Base-by-base conservation (phyloP, 2,329 filamentous ascomycete species). In the Microascus cirrosus region DNA sequence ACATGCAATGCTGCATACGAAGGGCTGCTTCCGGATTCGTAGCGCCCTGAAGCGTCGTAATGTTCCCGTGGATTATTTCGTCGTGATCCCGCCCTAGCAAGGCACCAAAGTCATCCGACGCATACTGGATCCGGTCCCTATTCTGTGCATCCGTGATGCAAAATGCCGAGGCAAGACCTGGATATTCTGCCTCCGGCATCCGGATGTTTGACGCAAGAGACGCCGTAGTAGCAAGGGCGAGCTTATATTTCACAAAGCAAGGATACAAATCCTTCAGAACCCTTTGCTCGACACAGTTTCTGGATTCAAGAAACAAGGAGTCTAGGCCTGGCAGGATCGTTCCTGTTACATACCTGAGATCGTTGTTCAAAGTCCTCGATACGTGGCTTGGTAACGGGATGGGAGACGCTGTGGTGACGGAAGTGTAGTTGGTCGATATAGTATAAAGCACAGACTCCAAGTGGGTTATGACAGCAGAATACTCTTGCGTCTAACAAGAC, bases 141-240 rank as follows among this genome's bases (percentile, higher is more conserved):
- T 73, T 70, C 51, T 68, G 63, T 0, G 78, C 77, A 62, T 84
- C 77, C 0, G 78, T 82, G 18, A 85, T 65, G 58, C 80, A 81
- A 61, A 85, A 84, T 24, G 80, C 80, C 54, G 80, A 74, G 10
- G 80, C 81, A 0, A 85, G 71, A 0, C 82, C 82, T 2, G 76
- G 75, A 57, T 77, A 84, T 55, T 70, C 64, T 5, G 68, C 66
- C 10, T 63, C 60, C 1, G 68, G 66, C 22, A 68, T 66, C n/a
- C 66, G 66, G 1, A 62, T 61, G 1, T 67, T 68, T 5, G 70
- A 65, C 2, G 75, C 70, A 2, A 83, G 65, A 1, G 78, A 75
- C 42, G 70, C 66, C 3, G 71, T 71, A 4, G 77, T 76, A 55
- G 73, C 74, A 34, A 73, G 65, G 1, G 73, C 74, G 57, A 82